Evolutionary conservation across 495 filamentous ascomycete species (phyloP), one percentile per base, ranked within the genome.

Genomic region (Cudoniella acicularis): DNA sequence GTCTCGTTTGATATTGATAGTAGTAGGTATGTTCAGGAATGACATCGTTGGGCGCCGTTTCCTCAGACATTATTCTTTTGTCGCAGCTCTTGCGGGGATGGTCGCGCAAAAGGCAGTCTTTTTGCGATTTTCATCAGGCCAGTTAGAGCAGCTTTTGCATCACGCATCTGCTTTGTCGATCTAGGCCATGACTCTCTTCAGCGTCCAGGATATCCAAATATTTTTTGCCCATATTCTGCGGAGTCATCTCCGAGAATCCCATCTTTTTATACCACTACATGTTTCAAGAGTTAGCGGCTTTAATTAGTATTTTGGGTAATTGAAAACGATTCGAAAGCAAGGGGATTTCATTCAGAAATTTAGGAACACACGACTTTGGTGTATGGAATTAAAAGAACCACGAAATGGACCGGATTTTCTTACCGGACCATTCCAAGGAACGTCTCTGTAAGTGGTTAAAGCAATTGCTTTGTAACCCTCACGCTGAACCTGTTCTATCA

Each of bases 401-500:
- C 11, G n/a, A 46, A 46, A 21, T 16, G 3, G 4, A 46, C 8
- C 8, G n/a, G 18, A 46, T 46, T 46, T 16, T n/a, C 48, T 24
- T 50, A 50, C 48, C 11, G 65, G 65, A 20, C 58, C 61, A 27
- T 67, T 67, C 62, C 62, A 67, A 10, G 62, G 49, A 10, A 67
- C 24, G 49, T 54, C 43, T 36, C 47, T 49, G 36, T 50, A 67
- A 18, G 65, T 67, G 13, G 65, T 65, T 18, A 67, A 54, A 16
- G 55, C 63, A 10, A 65, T 42, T n/a, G 47, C 24, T 49, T 56
- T 54, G 30, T 60, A 65, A 18, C 56, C 53, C 43, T 65, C 62
- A 24, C 56, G 6, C 30, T 25, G 49, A 25, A 58, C 40, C 21
- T 64, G 51, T 2, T 62, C 59, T n/a, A 55, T 16, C 59, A 65